Base-by-base conservation (phyloP, 129 eudicot species). In the Lactuca saligna region DNA sequence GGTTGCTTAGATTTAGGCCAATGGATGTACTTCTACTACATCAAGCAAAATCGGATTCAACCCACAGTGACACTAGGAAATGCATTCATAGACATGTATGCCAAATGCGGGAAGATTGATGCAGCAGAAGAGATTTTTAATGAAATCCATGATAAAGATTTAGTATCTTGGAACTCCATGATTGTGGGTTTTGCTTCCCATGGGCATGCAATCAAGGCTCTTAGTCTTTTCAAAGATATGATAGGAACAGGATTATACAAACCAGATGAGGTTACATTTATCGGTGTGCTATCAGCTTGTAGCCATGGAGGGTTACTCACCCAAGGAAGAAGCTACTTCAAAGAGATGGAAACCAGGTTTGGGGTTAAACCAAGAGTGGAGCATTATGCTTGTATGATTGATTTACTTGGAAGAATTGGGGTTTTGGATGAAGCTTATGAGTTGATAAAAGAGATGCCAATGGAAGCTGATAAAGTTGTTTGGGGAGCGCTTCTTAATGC, bases 61-160 rank as follows among this genome's bases (percentile, higher is more conserved):
- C 63, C 85, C 49, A 88, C 78, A 6, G 68, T 37, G 41, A 82
- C 79, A 29, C 60, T 91, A 76, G 92, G 88, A 25, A 83, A 93
- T 3, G 90, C 97, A 4, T 74, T 91, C 6, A 66, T 91, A 7
- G 90, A 87, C 70, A 87, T 91, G 97, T 91, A 91, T 39, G 82
- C 95, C 0, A 91, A 91, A 63, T 91, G 95, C 51, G 97, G 95
- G 53, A 72, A 83, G 63, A 66, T 91, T 6, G 83, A 81, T 15
- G 74, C 56, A 20, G 84, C 95, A 5, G 39, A 32, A 37, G 77
- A 72, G 37, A 80, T 85, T 12, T 87, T 91, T 38, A 78, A 81
- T 50, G 77, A 75, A 51, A 79, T 83, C 80, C 76, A 66, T 1
- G 49, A 35, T 11, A 78, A 73, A 64, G 89, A 85, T 61, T 81